Conservation (phyloP, 2,329 filamentous ascomycete species). For the Diaporthe destruens region DNA sequence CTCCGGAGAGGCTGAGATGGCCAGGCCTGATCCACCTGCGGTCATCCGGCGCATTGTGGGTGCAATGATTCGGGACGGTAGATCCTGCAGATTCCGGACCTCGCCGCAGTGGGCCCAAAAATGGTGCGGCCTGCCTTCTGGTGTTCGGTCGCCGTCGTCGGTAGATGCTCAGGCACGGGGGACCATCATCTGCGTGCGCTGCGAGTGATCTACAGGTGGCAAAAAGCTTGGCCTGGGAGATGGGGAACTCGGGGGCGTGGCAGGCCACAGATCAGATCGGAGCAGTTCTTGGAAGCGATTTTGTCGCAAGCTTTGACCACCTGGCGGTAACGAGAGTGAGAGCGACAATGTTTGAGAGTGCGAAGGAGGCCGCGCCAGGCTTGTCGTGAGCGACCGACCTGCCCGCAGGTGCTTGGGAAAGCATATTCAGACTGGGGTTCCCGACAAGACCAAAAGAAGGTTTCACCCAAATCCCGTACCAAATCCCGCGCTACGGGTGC, state of each 20-base stretch:
- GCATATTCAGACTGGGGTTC: constrained; percentile 13
- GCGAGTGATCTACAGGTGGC: constrained; percentile 27
- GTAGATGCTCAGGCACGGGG: background rate
- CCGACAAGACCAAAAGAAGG: constrained; percentile 32
- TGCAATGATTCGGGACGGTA: background rate
- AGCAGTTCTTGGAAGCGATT: constrained; percentile 29
- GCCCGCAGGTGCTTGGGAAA: constrained; percentile 4
- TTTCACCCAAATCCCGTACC: constrained; percentile 39
- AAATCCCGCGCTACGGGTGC: constrained; percentile 35
- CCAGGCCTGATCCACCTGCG: background rate
- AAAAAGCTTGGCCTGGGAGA: constrained; percentile 23
- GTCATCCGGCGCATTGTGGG: background rate
- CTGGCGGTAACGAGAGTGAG: constrained; percentile 14
- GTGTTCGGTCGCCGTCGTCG: background rate
- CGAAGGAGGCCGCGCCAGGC: background rate
- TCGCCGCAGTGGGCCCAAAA: background rate
- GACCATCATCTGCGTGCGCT: constrained; percentile 5
- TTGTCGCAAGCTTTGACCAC: constrained; percentile 32
- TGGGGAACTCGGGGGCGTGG: constrained; percentile 9
- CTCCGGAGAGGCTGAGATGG: background rate
- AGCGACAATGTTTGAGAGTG: constrained; percentile 28
- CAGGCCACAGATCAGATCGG: constrained; percentile 22
- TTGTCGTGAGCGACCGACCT: constrained; percentile 5
- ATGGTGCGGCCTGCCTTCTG: background rate
- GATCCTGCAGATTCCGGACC: background rate